Conservation (phyloP, 2,329 filamentous ascomycete species). For the Ilyonectria destructans region DNA sequence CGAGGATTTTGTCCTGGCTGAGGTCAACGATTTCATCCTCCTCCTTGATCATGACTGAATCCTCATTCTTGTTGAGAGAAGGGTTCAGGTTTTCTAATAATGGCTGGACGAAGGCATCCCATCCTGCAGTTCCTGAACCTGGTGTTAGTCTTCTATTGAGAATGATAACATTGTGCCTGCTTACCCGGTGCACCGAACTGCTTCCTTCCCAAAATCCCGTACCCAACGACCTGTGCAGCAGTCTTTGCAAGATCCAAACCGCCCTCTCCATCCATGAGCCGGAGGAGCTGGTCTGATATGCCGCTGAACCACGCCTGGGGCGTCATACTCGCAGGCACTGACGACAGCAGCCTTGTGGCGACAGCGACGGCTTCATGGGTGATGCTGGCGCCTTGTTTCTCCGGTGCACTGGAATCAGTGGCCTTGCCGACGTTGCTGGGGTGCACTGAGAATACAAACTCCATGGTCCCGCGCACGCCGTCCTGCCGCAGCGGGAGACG, state of each 20-base stretch:
- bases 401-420: slow-evolving; percentile 60
- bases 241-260: slow-evolving; percentile 56
- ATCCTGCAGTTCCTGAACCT: slow-evolving; percentile 68
- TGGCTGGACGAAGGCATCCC: slow-evolving; percentile 74
- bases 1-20: slow-evolving; percentile 60
- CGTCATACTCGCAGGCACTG: slow-evolving; percentile 69
- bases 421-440: slow-evolving; percentile 64
- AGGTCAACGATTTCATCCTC: slow-evolving; percentile 64
- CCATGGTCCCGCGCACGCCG: slow-evolving; percentile 78
- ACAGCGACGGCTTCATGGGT: slow-evolving; percentile 79
- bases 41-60: slow-evolving; percentile 38
- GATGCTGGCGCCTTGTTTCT: slow-evolving; percentile 75
- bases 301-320: slow-evolving; percentile 73
- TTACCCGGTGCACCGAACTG: slow-evolving; percentile 75
- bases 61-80: slow-evolving; percentile 43
- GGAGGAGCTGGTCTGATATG: slow-evolving; percentile 74
- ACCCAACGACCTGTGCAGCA: slow-evolving; percentile 60
- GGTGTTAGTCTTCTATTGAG: slow-evolving; percentile 3
- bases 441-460: slow-evolving; percentile 81
- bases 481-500: slow-evolving; percentile 73
- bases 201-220: slow-evolving; percentile 77
- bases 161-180: neutral
- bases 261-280: slow-evolving; percentile 71
- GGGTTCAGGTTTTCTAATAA: slow-evolving; percentile 69
- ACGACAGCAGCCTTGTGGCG: slow-evolving; percentile 74